A percentile compares a stretch with the other conserved stretches of the same genome.
Conservation (phyloP, 1,139 yeast genomes). For the Taiozyma sp. region DNA sequence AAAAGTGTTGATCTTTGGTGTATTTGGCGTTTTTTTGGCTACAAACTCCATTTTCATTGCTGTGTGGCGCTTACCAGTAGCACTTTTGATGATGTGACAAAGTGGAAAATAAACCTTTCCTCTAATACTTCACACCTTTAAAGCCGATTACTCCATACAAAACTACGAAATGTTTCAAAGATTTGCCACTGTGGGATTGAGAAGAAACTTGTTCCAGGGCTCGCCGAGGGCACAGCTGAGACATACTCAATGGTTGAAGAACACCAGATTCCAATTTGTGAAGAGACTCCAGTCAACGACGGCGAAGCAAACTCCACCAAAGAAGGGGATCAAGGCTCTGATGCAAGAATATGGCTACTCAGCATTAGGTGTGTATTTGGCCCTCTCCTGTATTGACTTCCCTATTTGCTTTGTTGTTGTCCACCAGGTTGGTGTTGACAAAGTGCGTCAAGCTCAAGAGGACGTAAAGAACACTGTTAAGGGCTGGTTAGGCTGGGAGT, state of each 20-base stretch:
- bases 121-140: background rate
- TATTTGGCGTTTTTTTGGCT: background rate
- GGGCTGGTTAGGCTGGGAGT: slow-evolving; percentile 45
- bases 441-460: slow-evolving; percentile 62
- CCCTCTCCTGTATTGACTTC: slow-evolving; percentile 63
- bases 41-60: background rate
- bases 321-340: slow-evolving; percentile 54
- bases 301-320: slow-evolving; percentile 15
- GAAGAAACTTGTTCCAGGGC: background rate
- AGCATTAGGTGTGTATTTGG: slow-evolving; percentile 81
- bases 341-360: slow-evolving; percentile 87
- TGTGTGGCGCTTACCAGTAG: background rate
- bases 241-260: slow-evolving; percentile 6
- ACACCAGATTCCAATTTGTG: slow-evolving; percentile 1
- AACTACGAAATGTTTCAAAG: background rate
- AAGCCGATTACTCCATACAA: background rate
- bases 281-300: slow-evolving; percentile 14
- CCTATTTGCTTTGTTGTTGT: slow-evolving; percentile 81
- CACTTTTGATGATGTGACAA: background rate
- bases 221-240: background rate
- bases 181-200: background rate
- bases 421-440: slow-evolving; percentile 81
- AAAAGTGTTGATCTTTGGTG: background rate
- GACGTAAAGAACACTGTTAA: slow-evolving; percentile 55
- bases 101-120: background rate